Evolutionary conservation across 768 basidiomycete genomes (phyloP).

Genomic region (Psilocybe azurescens): DNA sequence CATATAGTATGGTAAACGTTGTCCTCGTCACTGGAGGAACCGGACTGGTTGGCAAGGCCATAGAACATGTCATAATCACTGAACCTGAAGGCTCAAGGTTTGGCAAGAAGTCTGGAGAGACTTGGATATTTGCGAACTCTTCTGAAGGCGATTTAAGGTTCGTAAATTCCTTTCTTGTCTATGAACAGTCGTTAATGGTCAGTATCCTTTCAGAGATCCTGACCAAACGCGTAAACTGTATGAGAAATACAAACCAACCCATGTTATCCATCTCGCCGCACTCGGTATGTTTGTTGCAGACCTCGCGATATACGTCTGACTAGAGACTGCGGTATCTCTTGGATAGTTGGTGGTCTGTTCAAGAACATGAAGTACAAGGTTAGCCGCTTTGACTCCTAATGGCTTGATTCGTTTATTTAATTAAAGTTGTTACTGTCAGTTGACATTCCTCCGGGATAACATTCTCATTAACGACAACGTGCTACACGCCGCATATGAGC

Average conservation of each 20-base stretch:
- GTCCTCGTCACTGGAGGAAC: conserved; percentile 86
- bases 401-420: not conserved
- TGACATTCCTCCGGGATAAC: conserved; percentile 94
- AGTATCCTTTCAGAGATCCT: conserved; percentile 55
- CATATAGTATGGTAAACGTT: conserved; percentile 43
- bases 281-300: conserved; percentile 59
- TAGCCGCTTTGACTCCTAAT: conserved; percentile 13
- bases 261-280: conserved; percentile 96
- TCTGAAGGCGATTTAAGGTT: conserved; percentile 88
- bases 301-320: not conserved
- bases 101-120: conserved; percentile 76
- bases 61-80: conserved; percentile 76
- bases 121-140: conserved; percentile 84
- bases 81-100: conserved; percentile 82
- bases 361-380: conserved; percentile 96
- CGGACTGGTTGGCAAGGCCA: conserved; percentile 88
- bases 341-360: conserved; percentile 89
- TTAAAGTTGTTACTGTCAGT: conserved; percentile 41
- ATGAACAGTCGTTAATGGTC: not conserved
- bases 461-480: conserved; percentile 96
- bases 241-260: conserved; percentile 91
- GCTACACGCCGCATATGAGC: conserved; percentile 73
- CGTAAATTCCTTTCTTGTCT: not conserved
- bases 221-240: conserved; percentile 75
- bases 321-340: conserved; percentile 14